Conservation (phyloP, 2,329 filamentous ascomycete genomes). For the Colletotrichum tanaceti region DNA sequence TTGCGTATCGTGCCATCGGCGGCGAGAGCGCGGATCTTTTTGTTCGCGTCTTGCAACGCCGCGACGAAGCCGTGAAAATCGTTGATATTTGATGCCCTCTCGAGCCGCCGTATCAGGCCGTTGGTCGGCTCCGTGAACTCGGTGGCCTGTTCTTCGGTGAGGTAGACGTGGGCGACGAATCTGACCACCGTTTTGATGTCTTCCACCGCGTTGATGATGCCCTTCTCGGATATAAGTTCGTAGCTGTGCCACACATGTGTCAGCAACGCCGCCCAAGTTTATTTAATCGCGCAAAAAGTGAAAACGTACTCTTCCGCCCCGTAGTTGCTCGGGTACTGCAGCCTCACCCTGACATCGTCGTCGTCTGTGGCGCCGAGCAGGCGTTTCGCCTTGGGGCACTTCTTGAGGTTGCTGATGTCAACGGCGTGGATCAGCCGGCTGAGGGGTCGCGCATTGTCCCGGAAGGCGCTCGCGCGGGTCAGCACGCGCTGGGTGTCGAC, state of each 20-base stretch:
- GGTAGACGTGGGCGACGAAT: slow-evolving; percentile 79
- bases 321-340: slow-evolving; percentile 86
- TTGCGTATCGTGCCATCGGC: slow-evolving; percentile 77
- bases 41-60: slow-evolving; percentile 83
- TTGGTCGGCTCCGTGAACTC: slow-evolving; percentile 77
- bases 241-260: slow-evolving; percentile 59
- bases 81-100: slow-evolving; percentile 76
- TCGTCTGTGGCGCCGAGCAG: slow-evolving; percentile 44
- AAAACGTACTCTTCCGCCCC: slow-evolving; percentile 71
- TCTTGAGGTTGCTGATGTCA: slow-evolving; percentile 48
- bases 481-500: slow-evolving; percentile 61
- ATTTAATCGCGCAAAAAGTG: slow-evolving; percentile 30
- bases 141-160: slow-evolving; percentile 75
- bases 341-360: slow-evolving; percentile 69
- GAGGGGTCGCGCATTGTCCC: slow-evolving; percentile 22
- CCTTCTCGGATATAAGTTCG: slow-evolving; percentile 80
- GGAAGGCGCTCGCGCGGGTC: slow-evolving; percentile 58
- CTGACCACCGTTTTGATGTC: slow-evolving; percentile 78
- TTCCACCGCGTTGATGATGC: slow-evolving; percentile 80
- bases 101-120: slow-evolving; percentile 81
- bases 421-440: slow-evolving; percentile 68
- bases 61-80: slow-evolving; percentile 75
- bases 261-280: slow-evolving; percentile 43
- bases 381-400: slow-evolving; percentile 35
- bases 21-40: slow-evolving; percentile 72